Conservation (phyloP, 2,329 filamentous ascomycete species). For the Aureobasidium namibiae region DNA sequence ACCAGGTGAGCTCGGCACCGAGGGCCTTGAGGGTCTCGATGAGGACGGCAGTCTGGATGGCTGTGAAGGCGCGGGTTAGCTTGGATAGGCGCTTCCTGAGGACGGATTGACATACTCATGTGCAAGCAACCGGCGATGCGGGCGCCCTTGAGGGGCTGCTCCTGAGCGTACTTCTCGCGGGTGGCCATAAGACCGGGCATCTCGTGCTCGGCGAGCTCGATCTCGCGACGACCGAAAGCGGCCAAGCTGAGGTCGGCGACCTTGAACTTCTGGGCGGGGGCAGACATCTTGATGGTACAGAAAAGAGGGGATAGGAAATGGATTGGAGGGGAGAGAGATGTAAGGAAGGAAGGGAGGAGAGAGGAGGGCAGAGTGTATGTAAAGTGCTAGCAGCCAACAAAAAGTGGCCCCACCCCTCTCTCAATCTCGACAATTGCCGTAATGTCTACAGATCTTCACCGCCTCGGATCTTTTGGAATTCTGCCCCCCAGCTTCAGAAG, state of each 20-base stretch:
- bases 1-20: constrained; percentile 98
- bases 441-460: neutral
- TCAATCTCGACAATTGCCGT: constrained; percentile 7
- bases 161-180: constrained; percentile 78
- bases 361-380: neutral
- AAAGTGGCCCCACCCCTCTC: constrained; percentile 10
- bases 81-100: neutral
- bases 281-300: constrained; percentile 47
- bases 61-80: constrained; percentile 29
- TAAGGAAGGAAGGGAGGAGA: constrained; percentile 17
- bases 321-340: constrained; percentile 14
- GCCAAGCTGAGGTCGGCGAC: constrained; percentile 95
- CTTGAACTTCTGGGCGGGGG: constrained; percentile 91
- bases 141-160: constrained; percentile 90
- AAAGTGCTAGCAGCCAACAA: neutral
- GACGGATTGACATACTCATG: constrained; percentile 60
- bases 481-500: neutral
- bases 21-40: constrained; percentile 95
- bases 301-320: constrained; percentile 14
- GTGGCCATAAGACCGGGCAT: constrained; percentile 98
- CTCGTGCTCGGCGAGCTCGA: constrained; percentile 84
- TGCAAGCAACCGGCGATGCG: constrained; percentile 96
- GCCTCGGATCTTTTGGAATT: neutral
- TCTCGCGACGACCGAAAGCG: constrained; percentile 98
- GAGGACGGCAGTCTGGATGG: constrained; percentile 97